Conservation (phyloP, 352 stramenopile species). For the Phytophthora lateralis region DNA sequence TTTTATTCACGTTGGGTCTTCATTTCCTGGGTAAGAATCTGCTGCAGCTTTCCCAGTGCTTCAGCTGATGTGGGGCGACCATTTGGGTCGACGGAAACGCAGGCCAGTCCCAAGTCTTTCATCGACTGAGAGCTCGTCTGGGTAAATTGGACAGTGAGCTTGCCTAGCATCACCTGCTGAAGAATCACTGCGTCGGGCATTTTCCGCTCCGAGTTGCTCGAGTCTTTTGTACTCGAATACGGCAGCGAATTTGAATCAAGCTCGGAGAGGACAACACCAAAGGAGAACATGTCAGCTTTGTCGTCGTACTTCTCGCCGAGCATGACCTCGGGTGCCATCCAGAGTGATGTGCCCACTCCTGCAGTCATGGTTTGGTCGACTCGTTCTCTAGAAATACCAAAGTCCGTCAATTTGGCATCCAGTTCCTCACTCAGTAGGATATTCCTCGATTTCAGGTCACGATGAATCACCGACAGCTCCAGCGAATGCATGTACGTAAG, state of each 20-base stretch:
- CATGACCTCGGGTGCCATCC: slow-evolving; percentile 23
- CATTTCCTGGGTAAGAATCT: slow-evolving; percentile 23
- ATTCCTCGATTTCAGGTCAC: slow-evolving; percentile 23
- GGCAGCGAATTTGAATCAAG: slow-evolving; percentile 14
- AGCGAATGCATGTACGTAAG: slow-evolving; percentile 23
- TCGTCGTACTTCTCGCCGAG: slow-evolving; percentile 22
- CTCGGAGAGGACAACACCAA: slow-evolving; percentile 24
- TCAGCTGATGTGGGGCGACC: slow-evolving; percentile 19
- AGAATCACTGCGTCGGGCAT: slow-evolving; percentile 27
- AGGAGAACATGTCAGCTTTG: slow-evolving; percentile 25
- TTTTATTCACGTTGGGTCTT: background rate
- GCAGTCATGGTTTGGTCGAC: slow-evolving; percentile 24
- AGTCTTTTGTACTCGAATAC: slow-evolving; percentile 19
- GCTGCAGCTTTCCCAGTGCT: slow-evolving; percentile 17
- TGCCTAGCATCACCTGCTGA: slow-evolving; percentile 21
- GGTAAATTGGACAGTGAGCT: slow-evolving; percentile 18
- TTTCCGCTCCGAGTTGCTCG: slow-evolving; percentile 11
- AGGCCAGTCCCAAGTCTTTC: slow-evolving; percentile 11
- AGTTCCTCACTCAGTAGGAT: slow-evolving; percentile 13
- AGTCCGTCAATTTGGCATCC: slow-evolving; percentile 23
- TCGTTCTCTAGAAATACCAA: slow-evolving; percentile 24
- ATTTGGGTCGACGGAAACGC: slow-evolving; percentile 13
- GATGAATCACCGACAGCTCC: slow-evolving; percentile 16
- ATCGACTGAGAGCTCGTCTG: slow-evolving; percentile 19
- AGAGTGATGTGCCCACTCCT: slow-evolving; percentile 15